A percentile compares a stretch with the other conserved stretches of the same genome.
Evolutionary conservation across 306 rosid genomes (phyloP).

Genomic region (Dicorynia guianensis): DNA sequence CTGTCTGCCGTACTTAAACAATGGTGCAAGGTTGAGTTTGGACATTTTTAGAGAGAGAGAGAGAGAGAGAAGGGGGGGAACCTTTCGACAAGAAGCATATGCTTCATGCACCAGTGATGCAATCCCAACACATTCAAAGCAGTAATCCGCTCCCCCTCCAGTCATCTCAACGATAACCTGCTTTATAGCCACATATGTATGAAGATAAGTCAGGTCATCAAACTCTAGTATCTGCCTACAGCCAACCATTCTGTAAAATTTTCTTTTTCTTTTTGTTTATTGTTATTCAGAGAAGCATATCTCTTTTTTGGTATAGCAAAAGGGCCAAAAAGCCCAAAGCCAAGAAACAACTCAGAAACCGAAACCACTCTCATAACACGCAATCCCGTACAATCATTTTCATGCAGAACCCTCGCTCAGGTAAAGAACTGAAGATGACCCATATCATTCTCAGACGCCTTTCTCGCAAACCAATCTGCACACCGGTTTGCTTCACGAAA

Average conservation of each 20-base stretch:
- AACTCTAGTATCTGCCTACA: background rate
- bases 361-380: too few species aligned
- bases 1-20: background rate
- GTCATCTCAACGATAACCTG: slow-evolving; percentile 72
- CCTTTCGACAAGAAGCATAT: slow-evolving; percentile 81
- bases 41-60: background rate
- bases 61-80: slow-evolving; percentile 36
- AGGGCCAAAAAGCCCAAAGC: too few species aligned
- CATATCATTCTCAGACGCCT: too few species aligned
- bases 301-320: too few species aligned
- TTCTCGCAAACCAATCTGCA: too few species aligned
- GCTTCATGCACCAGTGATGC: slow-evolving; percentile 83
- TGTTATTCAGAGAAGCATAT: background rate
- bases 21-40: background rate
- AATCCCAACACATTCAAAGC: slow-evolving; percentile 86
- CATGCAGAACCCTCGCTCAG: too few species aligned
- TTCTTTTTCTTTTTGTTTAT: background rate
- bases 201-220: background rate
- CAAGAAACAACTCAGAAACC: too few species aligned
- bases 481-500: too few species aligned
- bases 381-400: too few species aligned
- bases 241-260: background rate
- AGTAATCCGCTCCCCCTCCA: slow-evolving; percentile 81
- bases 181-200: slow-evolving; percentile 3
- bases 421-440: too few species aligned